phyloP scores from a whole-genome alignment of 1,284 basidiomycete species.

The Leccinum colubrinum region DNA sequence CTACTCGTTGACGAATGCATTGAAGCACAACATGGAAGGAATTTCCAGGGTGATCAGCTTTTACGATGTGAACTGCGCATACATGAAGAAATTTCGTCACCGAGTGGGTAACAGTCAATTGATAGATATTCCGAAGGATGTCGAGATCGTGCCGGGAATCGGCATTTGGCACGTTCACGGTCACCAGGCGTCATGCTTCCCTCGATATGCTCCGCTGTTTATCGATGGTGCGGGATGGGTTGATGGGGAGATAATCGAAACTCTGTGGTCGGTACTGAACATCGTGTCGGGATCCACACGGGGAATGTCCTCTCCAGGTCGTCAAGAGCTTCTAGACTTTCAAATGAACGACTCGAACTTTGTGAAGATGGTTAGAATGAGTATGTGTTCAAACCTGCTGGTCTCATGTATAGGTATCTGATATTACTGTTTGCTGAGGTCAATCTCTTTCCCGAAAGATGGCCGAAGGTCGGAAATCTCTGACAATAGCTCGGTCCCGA shows the following conservation, averaged over 20 bases:
- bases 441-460: neutral
- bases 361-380: neutral
- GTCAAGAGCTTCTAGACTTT: neutral
- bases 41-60: neutral
- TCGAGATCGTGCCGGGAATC: constrained; percentile 3
- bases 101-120: neutral
- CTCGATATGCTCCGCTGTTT: neutral
- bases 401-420: neutral
- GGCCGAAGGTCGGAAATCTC: neutral
- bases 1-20: constrained; percentile 13
- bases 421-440: neutral
- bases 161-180: constrained; percentile 14
- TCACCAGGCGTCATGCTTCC: constrained; percentile 9
- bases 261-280: neutral
- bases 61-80: constrained; percentile 17
- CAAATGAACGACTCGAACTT: neutral
- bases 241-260: neutral
- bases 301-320: neutral
- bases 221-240: neutral
- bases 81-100: constrained; percentile 3
- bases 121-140: neutral
- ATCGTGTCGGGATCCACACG: neutral
- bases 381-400: neutral
- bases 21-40: constrained; percentile 1
- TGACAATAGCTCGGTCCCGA: neutral